phyloP scores from a whole-genome alignment of 1,284 basidiomycete genomes.

The Vanrija humicola region DNA sequence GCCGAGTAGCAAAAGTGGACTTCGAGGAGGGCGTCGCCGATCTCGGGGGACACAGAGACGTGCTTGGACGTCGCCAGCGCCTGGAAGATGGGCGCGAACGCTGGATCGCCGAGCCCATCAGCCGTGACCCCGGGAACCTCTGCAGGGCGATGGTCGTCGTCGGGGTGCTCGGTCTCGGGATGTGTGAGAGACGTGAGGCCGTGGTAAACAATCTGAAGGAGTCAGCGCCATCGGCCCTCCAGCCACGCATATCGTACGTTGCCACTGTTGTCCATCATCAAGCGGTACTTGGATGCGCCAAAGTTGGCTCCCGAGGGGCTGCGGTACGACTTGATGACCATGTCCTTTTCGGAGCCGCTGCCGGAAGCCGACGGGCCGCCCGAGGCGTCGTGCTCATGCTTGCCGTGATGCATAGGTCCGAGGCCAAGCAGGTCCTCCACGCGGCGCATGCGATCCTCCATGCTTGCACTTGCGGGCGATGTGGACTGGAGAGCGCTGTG shows the following conservation, averaged over 20 bases:
- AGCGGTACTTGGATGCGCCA: conserved; percentile 8
- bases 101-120: conserved; percentile 1
- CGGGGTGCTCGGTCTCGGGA: neutral
- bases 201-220: conserved; percentile 8
- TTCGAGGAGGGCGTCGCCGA: conserved; percentile 15
- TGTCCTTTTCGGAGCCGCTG: neutral
- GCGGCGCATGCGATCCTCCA: neutral
- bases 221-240: neutral
- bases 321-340: neutral
- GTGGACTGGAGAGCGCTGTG: neutral
- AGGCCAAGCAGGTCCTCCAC: neutral
- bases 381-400: neutral
- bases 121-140: neutral
- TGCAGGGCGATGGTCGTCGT: neutral
- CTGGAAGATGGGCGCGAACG: conserved; percentile 13
- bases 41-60: conserved; percentile 15
- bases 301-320: neutral
- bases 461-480: neutral
- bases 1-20: conserved; percentile 11
- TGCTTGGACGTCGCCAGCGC: conserved; percentile 13
- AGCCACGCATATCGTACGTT: neutral
- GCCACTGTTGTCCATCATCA: conserved; percentile 9
- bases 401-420: neutral
- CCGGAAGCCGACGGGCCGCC: neutral
- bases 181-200: conserved; percentile 2